Base-by-base conservation (phyloP, 2,329 filamentous ascomycete species). In the Sporothrix brasiliensis region DNA sequence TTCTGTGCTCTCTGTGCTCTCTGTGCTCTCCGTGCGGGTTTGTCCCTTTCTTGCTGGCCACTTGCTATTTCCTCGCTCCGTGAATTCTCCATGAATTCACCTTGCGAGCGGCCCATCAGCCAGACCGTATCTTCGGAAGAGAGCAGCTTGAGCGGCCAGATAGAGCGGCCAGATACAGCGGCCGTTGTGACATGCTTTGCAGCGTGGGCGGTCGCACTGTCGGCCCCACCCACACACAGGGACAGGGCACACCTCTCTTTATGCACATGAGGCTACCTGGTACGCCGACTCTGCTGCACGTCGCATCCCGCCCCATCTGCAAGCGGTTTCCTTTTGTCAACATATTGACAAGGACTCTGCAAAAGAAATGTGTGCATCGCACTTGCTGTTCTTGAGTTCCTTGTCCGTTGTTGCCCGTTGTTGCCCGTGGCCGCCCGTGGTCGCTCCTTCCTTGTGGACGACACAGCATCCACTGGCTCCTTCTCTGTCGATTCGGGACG, bases 241-340 rank as follows among this genome's bases (percentile, higher is more conserved):
- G 39, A 24, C 24, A 24, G 1, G 24, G 24, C 24, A 24, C 34
- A 34, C 58, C 47, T 39, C 21, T 63, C 27, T 39, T 39, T 11
- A 44, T 63, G 58, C 21, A 63, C 58, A 63, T 39, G 39, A 63
- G 58, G 58, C 58, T 63, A 63, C 58, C 21, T 39, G 27, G 39
- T 27, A 34, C 34, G 34, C 34, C 34, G 34, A 44, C 24, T 63
- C n/a, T 63, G 56, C 34, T 61, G 58, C 58, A 63, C 14, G 56
- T 44, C 34, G 34, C 39, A 60, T 61, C 56, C 39, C 19, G 34
- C 34, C 56, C 56, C 56, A 24, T 41, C 34, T 34, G 34, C 34
- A 34, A 1, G 34, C 34, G 6, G 34, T 34, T 34, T 44, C 13
- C 39, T 63, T 47, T 21, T 10, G 58, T 47, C 21, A 27, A 16